A percentile compares a stretch with the other conserved stretches of the same genome.
Conservation (phyloP, 192 early-diverging fungal genomes). For the Backusella liffmaniae region DNA sequence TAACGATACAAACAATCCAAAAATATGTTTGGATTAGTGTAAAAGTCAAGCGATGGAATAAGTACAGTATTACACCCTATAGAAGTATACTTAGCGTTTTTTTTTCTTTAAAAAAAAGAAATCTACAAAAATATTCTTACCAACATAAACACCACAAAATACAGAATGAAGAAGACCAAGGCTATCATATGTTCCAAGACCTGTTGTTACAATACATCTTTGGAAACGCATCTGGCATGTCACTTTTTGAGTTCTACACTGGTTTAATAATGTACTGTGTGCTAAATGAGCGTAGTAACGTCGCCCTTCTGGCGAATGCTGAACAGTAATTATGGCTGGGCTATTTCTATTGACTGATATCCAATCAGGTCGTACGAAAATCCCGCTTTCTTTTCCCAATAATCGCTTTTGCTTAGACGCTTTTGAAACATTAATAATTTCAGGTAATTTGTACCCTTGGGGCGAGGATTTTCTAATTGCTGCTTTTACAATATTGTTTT, state of each 20-base stretch:
- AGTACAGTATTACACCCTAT: constrained; percentile 61
- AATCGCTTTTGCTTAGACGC: constrained; percentile 61
- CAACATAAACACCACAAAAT: constrained; percentile 38
- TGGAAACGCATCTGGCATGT: constrained; percentile 55
- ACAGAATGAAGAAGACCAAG: constrained; percentile 27
- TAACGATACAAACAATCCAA: constrained; percentile 74
- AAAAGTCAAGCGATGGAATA: constrained; percentile 63
- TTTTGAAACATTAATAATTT: constrained; percentile 60
- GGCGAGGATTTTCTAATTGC: constrained; percentile 27
- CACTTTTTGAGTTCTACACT: constrained; percentile 61
- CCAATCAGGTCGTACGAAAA: constrained; percentile 56
- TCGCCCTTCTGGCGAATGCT: constrained; percentile 49
- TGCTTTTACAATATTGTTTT: constrained; percentile 58
- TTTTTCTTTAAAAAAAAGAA: not conserved
- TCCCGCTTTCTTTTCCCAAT: constrained; percentile 59
- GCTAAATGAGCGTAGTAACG: constrained; percentile 45
- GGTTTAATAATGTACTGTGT: constrained; percentile 55
- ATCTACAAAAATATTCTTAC: not conserved
- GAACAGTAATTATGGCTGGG: constrained; percentile 59
- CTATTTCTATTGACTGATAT: constrained; percentile 19
- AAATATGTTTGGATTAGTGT: constrained; percentile 53
- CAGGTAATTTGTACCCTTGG: constrained; percentile 50
- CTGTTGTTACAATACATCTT: constrained; percentile 41
- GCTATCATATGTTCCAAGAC: constrained; percentile 19
- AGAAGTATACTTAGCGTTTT: not conserved